Evolutionary conservation across 495 filamentous ascomycete species (phyloP), one percentile per base, ranked within the genome.

Genomic region (Cercophora scortea): DNA sequence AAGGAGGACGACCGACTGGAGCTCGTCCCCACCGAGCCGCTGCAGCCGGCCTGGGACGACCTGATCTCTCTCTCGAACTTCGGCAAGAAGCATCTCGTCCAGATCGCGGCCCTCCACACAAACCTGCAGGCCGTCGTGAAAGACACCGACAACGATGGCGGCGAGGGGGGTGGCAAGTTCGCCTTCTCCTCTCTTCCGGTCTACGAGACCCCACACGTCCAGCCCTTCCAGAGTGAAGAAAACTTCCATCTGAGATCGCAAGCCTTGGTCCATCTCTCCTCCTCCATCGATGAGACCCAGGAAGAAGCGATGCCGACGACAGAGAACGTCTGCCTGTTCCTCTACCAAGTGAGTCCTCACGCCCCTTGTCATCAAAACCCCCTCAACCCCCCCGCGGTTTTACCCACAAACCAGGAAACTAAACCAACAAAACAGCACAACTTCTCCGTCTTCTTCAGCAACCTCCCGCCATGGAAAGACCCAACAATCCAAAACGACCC

Each of bases 31-130:
- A 59, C 50, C 9, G 56, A 68, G 32, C 74, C 72, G 10, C 59
- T 66, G 42, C 61, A 66, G 34, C 65, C 72, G 0, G 74, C 71
- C 3, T 77, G 74, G 74, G 52, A 69, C 43, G 72, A 74, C 49
- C 47, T 62, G 35, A 45, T 74, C 10, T 45, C 59, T 2, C 40
- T 74, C 25, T 57, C 60, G 16, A 64, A 59, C 4, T 38, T 46
- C 0, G 60, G 58, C 11, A 62, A 56, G 41, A 53, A 49, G 42
- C 63, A 68, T 50, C 51, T 51, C n/a, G 43, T 70, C 17, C 68
- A 67, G 51, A 60, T 74, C 16, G 63, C 69, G 12, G 72, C 67
- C 12, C 58, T 71, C 4, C 61, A 69, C 38, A 68, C 71, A 11
- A 47, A 32, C 10, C 13, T 65, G 51, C 17, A 61, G 32, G 16